Base-by-base conservation (phyloP, 1,139 yeast species). In the Suhomyces taliae region DNA sequence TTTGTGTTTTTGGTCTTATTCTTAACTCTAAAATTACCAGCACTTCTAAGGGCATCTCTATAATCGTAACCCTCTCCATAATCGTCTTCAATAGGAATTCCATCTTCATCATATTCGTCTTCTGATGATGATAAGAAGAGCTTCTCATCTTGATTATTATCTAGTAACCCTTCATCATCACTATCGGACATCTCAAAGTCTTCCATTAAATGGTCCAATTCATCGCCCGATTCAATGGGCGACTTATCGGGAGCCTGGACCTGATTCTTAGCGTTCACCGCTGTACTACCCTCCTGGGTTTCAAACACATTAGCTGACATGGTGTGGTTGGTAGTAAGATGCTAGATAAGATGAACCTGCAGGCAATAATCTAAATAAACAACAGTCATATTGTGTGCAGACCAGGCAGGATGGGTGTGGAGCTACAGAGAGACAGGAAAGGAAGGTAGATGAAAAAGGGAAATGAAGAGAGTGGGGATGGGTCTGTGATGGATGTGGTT, bases 1-100 rank as follows among this genome's bases (percentile, higher is more conserved):
- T 61, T 65, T 27, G 59, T 59, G 41, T 62, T 66, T 45, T 67
- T 68, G 27, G 44, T 36, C 51, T 74, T 74, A 42, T 70, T 73
- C 57, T 77, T 79, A 6, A 74, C 70, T 55, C 73, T 76, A 64
- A 85, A 83, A 57, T 82, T 78, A 51, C 83, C 76, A 3, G 87
- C 86, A 53, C 79, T 79, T 59, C 87, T 70, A 46, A 86, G 70
- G 1, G 86, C 86, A 57, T 84, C 83, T 66, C 79, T 73, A 52
- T 84, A 81, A 43, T 70, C 71, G 50, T 69, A 74, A 37, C 70
- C 74, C 31, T 76, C 82, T 49, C 74, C 75, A 36, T 68, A 65
- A 43, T 72, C 75, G 49, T 71, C 75, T 37, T 69, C 69, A 8
- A 59, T 56, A 33, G 58, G 55, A 6, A 49, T 40, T 5, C 58